Conservation (phyloP, 1,284 basidiomycete genomes). For the Inonotus obliquus region DNA sequence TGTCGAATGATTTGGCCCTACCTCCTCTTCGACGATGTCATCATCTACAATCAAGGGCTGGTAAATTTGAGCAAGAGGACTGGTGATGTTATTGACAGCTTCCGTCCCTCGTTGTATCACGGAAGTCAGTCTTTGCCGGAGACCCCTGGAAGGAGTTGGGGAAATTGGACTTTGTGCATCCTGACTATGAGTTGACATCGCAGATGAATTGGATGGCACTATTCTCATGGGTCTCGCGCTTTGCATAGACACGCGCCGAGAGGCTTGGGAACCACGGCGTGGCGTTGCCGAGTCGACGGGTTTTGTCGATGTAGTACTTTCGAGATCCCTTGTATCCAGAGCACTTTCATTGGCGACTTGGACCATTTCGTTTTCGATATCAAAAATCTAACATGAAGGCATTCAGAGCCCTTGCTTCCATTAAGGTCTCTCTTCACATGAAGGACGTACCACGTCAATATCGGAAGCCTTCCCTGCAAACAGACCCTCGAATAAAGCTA, state of each 20-base stretch:
- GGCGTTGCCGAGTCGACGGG: conserved; percentile 24
- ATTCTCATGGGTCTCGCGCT: conserved; percentile 3
- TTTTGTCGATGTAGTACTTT: conserved; percentile 25
- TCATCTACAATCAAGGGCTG: conserved; percentile 59
- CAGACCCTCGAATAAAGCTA: conserved; percentile 75
- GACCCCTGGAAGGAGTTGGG: conserved; percentile 24
- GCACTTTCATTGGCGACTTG: conserved; percentile 40
- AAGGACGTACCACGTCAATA: conserved; percentile 60
- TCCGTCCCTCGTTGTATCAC: conserved; percentile 40
- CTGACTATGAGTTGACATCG: conserved; percentile 11
- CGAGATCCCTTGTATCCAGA: conserved; percentile 42
- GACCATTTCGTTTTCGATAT: conserved; percentile 67
- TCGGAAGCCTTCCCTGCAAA: conserved; percentile 69
- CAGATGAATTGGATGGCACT: conserved; percentile 15
- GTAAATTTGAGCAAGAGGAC: conserved; percentile 71
- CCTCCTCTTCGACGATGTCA: conserved; percentile 25
- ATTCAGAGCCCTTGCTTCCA: conserved; percentile 4
- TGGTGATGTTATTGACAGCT: conserved; percentile 39
- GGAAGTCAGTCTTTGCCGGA: conserved; percentile 45
- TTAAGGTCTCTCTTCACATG: neutral
- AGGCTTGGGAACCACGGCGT: conserved; percentile 33
- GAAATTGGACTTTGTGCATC: conserved; percentile 21
- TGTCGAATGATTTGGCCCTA: neutral
- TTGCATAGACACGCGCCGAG: conserved; percentile 23
- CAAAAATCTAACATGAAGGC: conserved; percentile 60